Percentiles rank a stretch among this genome's conserved stretches.
Conservation (phyloP, 495 filamentous ascomycete species). For the Astrothelium macrocarpum region DNA sequence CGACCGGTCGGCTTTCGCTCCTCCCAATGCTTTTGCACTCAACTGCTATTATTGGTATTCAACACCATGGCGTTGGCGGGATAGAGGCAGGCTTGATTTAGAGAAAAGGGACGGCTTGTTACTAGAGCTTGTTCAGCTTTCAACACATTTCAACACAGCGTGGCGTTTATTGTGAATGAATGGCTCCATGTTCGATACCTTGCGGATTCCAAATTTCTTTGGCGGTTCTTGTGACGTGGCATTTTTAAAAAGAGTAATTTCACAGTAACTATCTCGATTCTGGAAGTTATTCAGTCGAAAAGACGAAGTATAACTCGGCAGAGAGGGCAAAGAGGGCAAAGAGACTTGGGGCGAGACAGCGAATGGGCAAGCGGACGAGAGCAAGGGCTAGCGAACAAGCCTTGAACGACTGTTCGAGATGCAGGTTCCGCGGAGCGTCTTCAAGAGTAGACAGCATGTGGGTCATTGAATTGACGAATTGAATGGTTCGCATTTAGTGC, state of each 20-base stretch:
- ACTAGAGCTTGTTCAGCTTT: background rate
- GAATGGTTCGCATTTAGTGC: background rate
- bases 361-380: too few relatives aligned
- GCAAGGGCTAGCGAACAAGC: too few relatives aligned
- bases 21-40: background rate
- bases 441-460: background rate
- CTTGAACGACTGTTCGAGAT: too few relatives aligned
- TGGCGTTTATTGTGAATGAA: background rate
- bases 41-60: conserved; percentile 3
- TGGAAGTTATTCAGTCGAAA: too few relatives aligned
- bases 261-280: too few relatives aligned
- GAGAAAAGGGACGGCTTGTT: background rate
- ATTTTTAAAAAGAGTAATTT: too few relatives aligned
- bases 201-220: background rate
- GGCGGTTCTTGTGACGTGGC: background rate
- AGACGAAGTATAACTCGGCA: too few relatives aligned
- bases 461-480: background rate
- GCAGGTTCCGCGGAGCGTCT: background rate
- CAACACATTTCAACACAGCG: background rate
- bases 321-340: too few relatives aligned
- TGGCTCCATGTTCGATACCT: background rate
- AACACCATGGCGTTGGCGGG: conserved; percentile 5
- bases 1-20: background rate
- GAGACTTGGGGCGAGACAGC: too few relatives aligned
- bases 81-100: background rate